Evolutionary conservation across 768 basidiomycete species (phyloP).

Genomic region (Rhizopogon sp.): DNA sequence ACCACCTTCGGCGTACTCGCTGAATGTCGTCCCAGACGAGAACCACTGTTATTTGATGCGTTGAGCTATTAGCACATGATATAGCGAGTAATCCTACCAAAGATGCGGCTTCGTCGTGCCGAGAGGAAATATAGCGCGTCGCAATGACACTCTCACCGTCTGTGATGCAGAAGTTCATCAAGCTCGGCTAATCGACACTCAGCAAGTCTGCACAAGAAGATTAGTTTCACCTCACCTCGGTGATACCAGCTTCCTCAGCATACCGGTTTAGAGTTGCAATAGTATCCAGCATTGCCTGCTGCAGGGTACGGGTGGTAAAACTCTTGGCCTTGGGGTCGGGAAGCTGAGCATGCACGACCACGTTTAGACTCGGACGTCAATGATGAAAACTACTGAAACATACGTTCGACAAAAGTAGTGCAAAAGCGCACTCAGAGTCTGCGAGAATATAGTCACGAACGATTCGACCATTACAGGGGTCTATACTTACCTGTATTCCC

Average conservation of each 20-base stretch:
- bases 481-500: slow-evolving; percentile 78
- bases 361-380: background rate
- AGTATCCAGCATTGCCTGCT: slow-evolving; percentile 85
- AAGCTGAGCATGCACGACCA: slow-evolving; percentile 42
- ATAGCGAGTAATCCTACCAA: slow-evolving; percentile 38
- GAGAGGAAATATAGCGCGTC: slow-evolving; percentile 91
- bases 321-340: slow-evolving; percentile 71
- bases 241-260: slow-evolving; percentile 66
- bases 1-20: slow-evolving; percentile 82
- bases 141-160: slow-evolving; percentile 93
- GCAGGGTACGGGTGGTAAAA: slow-evolving; percentile 69
- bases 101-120: slow-evolving; percentile 88
- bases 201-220: background rate
- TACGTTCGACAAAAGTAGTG: slow-evolving; percentile 82
- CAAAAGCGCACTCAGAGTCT: slow-evolving; percentile 99
- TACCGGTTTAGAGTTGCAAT: slow-evolving; percentile 75
- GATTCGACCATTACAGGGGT: background rate
- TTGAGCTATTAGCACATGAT: slow-evolving; percentile 4
- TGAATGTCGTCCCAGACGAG: slow-evolving; percentile 92
- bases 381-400: background rate
- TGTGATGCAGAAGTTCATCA: slow-evolving; percentile 95
- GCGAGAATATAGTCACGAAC: slow-evolving; percentile 3
- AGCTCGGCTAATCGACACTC: slow-evolving; percentile 53
- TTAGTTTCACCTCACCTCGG: slow-evolving; percentile 45
- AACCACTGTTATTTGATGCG: slow-evolving; percentile 58